Conservation (phyloP, 345 rosid genomes). For the Citrus trifoliata region DNA sequence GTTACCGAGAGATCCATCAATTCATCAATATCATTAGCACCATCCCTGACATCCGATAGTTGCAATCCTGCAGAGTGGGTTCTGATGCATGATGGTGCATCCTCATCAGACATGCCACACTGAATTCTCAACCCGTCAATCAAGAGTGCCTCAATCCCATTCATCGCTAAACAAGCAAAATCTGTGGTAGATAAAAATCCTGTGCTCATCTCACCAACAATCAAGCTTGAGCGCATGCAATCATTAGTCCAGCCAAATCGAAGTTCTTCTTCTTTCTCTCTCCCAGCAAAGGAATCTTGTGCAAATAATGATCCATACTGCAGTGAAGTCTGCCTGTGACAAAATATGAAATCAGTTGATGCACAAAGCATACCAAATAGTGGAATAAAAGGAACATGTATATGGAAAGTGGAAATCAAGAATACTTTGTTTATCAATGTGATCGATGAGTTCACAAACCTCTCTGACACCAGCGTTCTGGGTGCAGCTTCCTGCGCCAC, state of each 20-base stretch:
- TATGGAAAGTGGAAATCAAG: slow-evolving; percentile 1
- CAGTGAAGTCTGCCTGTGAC: slow-evolving; percentile 21
- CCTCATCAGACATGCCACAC: slow-evolving; percentile 58
- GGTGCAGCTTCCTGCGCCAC: slow-evolving; percentile 30
- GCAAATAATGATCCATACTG: slow-evolving; percentile 12
- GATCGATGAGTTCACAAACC: slow-evolving; percentile 29
- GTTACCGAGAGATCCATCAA: slow-evolving; percentile 46
- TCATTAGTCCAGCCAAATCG: slow-evolving; percentile 7
- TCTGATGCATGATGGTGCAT: slow-evolving; percentile 44
- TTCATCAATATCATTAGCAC: slow-evolving; percentile 23
- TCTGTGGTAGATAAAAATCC: slow-evolving; percentile 35
- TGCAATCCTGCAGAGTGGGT: slow-evolving; percentile 20
- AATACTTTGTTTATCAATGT: not conserved
- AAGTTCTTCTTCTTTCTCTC: slow-evolving; percentile 16
- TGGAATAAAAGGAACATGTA: not conserved
- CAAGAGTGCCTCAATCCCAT: slow-evolving; percentile 49
- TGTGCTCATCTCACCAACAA: slow-evolving; percentile 6
- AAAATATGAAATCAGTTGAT: slow-evolving; percentile 11
- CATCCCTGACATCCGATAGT: slow-evolving; percentile 20
- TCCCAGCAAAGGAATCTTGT: slow-evolving; percentile 2
- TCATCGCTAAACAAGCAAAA: slow-evolving; percentile 39
- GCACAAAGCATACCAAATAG: slow-evolving; percentile 7
- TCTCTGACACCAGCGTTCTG: slow-evolving; percentile 15
- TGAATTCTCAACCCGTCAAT: slow-evolving; percentile 71
- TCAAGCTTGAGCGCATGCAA: slow-evolving; percentile 6